Evolutionary conservation across 768 basidiomycete genomes (phyloP), one percentile per base, ranked within the genome.

Genomic region (Rhizopogon roseolus): DNA sequence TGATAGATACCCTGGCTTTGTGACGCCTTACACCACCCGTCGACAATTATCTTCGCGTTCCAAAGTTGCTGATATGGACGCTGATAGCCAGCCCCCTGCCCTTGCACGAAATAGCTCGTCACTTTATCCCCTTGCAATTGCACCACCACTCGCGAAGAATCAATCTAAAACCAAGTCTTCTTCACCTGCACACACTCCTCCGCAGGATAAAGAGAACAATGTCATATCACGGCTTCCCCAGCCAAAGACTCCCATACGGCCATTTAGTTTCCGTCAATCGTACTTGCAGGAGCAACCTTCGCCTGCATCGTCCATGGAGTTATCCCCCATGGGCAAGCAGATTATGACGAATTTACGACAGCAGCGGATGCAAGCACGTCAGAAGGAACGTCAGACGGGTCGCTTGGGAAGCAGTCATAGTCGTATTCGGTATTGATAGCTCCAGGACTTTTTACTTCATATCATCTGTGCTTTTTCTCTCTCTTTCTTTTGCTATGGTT

Each of bases 271-370:
- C 11, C 74, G 70, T 53, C 62, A 65, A 29, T 57, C 64, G 5
- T 54, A 69, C 29, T 49, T 67, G 32, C 50, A 29, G 5, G 67
- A 64, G 3, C 63, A 60, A 46, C 78, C 84, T 3, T 88, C 86
- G 1, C 86, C 88, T 19, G 79, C 85, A 22, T 84, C 80, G 28
- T 88, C 88, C 2, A 80, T 86, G 9, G 89, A 90, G 57, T 71
- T 91, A 48, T 90, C 88, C 17, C 86, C 86, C 13, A 70, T 84
- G 32, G 84, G 79, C 5, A 77, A 75, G 59, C 76, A 84, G 63
- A 75, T 90, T 62, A 90, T 90, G 88, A 70, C 72, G 53, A 77
- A 84, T 59, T 64, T 85, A 41, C 74, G 88, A 49, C 65, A 69
- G 53, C 70, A 76, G n/a, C 59, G 68, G 32, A 69, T 57, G 62